A percentile compares a stretch with the other conserved stretches of the same genome.
These are phyloP conservation scores for Taphrina pruni DNA, from an alignment of 1,139 yeast genomes.

Conservation along the genomic window DNA sequence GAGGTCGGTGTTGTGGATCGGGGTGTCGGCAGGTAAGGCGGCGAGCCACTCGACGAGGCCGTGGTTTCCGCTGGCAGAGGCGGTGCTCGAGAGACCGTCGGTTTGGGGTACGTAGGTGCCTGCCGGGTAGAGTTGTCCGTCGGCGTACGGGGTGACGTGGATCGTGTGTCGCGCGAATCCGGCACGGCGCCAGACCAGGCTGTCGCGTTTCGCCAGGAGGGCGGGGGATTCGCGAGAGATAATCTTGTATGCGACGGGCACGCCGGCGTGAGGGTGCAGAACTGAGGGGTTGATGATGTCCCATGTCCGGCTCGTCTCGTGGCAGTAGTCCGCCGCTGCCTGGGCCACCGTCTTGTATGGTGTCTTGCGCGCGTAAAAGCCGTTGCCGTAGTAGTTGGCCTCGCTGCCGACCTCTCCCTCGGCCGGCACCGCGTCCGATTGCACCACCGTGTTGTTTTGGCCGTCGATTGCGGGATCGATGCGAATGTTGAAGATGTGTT, in stretches of 20 bases:
- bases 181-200: slow-evolving; percentile 78
- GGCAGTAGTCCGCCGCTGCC: slow-evolving; percentile 67
- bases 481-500: slow-evolving; percentile 80
- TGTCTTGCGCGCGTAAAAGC: slow-evolving; percentile 67
- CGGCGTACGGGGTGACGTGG: slow-evolving; percentile 70
- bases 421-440: slow-evolving; percentile 67
- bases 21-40: slow-evolving; percentile 57
- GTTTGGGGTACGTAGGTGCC: slow-evolving; percentile 82
- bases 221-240: slow-evolving; percentile 80
- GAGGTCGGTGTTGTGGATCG: slow-evolving; percentile 70
- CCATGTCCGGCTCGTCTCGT: slow-evolving; percentile 74
- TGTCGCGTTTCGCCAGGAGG: slow-evolving; percentile 73
- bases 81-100: slow-evolving; percentile 57
- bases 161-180: slow-evolving; percentile 75
- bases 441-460: slow-evolving; percentile 73
- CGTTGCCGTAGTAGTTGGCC: slow-evolving; percentile 77
- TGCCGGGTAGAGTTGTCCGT: slow-evolving; percentile 73
- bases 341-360: slow-evolving; percentile 71
- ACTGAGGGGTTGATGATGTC: slow-evolving; percentile 75
- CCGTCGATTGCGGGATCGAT: slow-evolving; percentile 83
- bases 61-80: slow-evolving; percentile 60
- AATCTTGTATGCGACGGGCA: slow-evolving; percentile 76
- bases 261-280: slow-evolving; percentile 70
- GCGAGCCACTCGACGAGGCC: slow-evolving; percentile 78
- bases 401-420: slow-evolving; percentile 66